phyloP scores from a whole-genome alignment of 2,329 filamentous ascomycete genomes.

The Alternaria tenuissima region DNA sequence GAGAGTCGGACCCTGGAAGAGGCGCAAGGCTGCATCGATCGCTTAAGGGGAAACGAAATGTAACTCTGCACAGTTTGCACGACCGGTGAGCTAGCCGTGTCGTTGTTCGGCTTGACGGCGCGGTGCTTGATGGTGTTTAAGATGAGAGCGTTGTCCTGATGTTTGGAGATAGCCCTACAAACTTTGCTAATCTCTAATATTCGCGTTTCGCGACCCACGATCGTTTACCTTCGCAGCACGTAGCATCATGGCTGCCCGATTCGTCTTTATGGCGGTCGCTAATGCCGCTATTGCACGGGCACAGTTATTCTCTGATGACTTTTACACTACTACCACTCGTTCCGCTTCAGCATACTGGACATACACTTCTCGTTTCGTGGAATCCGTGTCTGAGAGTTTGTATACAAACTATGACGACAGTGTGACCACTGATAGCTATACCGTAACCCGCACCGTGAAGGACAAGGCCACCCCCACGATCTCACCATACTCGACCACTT shows the following conservation, averaged over 20 bases:
- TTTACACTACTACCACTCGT: not conserved
- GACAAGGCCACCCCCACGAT: conserved; percentile 36
- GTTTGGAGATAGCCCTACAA: conserved; percentile 12
- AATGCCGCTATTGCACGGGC: conserved; percentile 21
- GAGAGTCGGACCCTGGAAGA: conserved; percentile 2
- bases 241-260: conserved; percentile 26
- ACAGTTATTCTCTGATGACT: conserved; percentile 13
- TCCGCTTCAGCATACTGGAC: conserved; percentile 35
- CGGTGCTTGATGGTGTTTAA: conserved; percentile 30
- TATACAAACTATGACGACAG: conserved; percentile 24
- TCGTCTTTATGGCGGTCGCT: conserved; percentile 23
- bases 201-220: conserved; percentile 18
- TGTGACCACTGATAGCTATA: conserved; percentile 22
- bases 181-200: conserved; percentile 18
- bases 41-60: conserved; percentile 30
- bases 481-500: conserved; percentile 21
- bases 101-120: conserved; percentile 15
- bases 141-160: conserved; percentile 27
- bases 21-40: conserved; percentile 28
- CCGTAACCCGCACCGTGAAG: conserved; percentile 30
- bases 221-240: conserved; percentile 4
- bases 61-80: conserved; percentile 21
- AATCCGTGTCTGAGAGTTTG: conserved; percentile 19
- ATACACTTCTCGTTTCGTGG: conserved; percentile 29
- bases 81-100: conserved; percentile 34